A percentile compares a stretch with the other conserved stretches of the same genome.
phyloP scores from a whole-genome alignment of 352 stramenopile genomes.

The Phytophthora fragariae region DNA sequence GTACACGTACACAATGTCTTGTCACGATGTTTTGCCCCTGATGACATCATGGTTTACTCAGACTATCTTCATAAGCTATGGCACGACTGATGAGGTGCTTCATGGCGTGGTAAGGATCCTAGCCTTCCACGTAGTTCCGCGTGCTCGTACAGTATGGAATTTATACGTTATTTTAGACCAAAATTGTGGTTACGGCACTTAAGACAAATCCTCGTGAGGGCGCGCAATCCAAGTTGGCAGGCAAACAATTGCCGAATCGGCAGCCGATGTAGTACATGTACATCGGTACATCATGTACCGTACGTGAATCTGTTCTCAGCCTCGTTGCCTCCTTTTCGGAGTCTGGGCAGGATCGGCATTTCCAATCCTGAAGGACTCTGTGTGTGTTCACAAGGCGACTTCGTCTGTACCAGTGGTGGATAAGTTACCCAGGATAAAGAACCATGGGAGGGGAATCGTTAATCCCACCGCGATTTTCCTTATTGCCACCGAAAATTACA shows the following conservation, averaged over 20 bases:
- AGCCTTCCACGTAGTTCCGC: neutral
- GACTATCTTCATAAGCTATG: neutral
- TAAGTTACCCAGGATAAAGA: neutral
- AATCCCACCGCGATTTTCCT: no score
- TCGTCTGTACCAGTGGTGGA: neutral
- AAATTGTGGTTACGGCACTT: neutral
- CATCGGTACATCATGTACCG: no score
- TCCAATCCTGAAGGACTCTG: neutral
- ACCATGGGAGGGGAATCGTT: neutral
- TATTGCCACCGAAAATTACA: no score
- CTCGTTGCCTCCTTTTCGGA: neutral
- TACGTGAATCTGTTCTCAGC: neutral
- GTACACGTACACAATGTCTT: neutral
- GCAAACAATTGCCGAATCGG: neutral
- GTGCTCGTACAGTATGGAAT: neutral
- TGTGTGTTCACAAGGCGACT: neutral
- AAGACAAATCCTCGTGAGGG: neutral
- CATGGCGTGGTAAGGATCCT: neutral
- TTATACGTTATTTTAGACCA: neutral
- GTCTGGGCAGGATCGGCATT: slow-evolving; percentile 4
- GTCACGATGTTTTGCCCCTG: no score
- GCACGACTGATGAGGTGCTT: neutral
- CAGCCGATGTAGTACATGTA: no score
- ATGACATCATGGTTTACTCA: no score
- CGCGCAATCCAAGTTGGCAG: neutral